These are phyloP conservation scores for Wakefieldia striispora DNA, from an alignment of 768 basidiomycete genomes.

Conservation along the genomic window DNA sequence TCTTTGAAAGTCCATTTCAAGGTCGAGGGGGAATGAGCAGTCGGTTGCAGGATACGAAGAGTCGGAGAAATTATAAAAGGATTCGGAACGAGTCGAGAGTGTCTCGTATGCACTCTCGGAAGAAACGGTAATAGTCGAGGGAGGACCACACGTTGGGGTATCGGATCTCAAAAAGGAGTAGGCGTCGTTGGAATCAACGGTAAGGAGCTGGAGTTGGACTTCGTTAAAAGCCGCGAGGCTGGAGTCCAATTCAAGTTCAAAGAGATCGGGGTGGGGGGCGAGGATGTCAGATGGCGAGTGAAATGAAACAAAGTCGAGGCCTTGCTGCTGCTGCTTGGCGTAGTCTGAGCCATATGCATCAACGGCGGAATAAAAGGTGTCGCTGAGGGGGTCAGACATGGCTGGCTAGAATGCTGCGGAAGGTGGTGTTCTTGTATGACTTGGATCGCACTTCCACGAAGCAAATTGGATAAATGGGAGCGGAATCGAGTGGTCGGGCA, in stretches of 20 bases:
- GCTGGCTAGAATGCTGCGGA: conserved; percentile 26
- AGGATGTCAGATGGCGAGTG: conserved; percentile 67
- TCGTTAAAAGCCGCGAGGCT: conserved; percentile 67
- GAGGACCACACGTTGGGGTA: conserved; percentile 65
- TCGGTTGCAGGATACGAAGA: conserved; percentile 49
- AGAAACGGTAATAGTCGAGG: conserved; percentile 75
- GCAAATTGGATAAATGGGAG: conserved; percentile 3
- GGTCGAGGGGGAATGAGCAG: conserved; percentile 61
- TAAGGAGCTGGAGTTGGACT: conserved; percentile 57
- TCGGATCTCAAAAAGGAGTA: conserved; percentile 64
- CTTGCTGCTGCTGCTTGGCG: conserved; percentile 39
- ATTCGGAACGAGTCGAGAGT: conserved; percentile 64
- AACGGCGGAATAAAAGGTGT: conserved; percentile 33
- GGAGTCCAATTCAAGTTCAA: conserved; percentile 79
- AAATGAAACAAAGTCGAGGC: conserved; percentile 68
- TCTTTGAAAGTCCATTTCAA: conserved; percentile 71
- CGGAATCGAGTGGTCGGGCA: conserved; percentile 1
- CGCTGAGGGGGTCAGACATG: conserved; percentile 33
- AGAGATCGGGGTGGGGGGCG: conserved; percentile 77
- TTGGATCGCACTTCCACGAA: conserved; percentile 10
- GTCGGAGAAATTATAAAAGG: conserved; percentile 63
- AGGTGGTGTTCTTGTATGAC: conserved; percentile 7
- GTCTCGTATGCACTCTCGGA: conserved; percentile 76
- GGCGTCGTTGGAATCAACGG: conserved; percentile 62
- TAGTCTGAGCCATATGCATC: conserved; percentile 37